Percentiles rank a stretch among this genome's conserved stretches.
Conservation (phyloP, 305 asterid genomes). For the Nicotiana rustica region DNA sequence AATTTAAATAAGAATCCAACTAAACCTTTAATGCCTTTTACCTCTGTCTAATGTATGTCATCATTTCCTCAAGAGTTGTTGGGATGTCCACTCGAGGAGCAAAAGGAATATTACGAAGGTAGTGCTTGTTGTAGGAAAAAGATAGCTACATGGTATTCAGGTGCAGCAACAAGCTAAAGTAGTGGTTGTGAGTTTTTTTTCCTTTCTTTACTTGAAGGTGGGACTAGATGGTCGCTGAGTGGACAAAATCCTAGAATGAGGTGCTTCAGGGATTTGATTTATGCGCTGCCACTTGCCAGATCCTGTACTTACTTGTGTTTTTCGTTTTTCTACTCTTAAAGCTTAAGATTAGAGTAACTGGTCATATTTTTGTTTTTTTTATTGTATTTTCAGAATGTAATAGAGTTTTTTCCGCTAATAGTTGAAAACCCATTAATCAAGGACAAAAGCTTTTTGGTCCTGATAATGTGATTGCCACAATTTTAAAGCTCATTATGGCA, state of each 20-base stretch:
- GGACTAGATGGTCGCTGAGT: slow-evolving; percentile 15
- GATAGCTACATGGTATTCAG: not conserved
- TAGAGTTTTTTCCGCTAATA: not conserved
- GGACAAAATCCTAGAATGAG: slow-evolving; percentile 25
- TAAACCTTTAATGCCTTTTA: not conserved
- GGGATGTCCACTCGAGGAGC: slow-evolving; percentile 20
- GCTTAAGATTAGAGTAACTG: slow-evolving; percentile 24
- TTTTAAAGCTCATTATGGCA: slow-evolving; percentile 27
- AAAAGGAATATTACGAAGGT: not conserved
- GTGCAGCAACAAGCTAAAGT: slow-evolving; percentile 29
- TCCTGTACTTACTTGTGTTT: slow-evolving; percentile 6
- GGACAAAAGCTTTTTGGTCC: not conserved
- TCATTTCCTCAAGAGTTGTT: not conserved
- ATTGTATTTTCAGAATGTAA: slow-evolving; percentile 1
- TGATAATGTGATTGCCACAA: not conserved
- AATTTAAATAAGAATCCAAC: slow-evolving; percentile 9
- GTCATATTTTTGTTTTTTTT: not conserved
- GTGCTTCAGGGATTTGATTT: slow-evolving; percentile 9
- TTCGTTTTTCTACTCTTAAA: slow-evolving; percentile 20
- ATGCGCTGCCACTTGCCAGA: slow-evolving; percentile 14
- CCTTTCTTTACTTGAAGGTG: slow-evolving; percentile 22
- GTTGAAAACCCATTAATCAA: slow-evolving; percentile 3
- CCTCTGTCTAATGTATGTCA: not conserved
- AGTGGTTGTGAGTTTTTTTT: not conserved
- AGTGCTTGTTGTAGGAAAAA: slow-evolving; percentile 29